These are phyloP conservation scores for Tuber calosporum DNA, from an alignment of 495 filamentous ascomycete species.

Conservation along the genomic window DNA sequence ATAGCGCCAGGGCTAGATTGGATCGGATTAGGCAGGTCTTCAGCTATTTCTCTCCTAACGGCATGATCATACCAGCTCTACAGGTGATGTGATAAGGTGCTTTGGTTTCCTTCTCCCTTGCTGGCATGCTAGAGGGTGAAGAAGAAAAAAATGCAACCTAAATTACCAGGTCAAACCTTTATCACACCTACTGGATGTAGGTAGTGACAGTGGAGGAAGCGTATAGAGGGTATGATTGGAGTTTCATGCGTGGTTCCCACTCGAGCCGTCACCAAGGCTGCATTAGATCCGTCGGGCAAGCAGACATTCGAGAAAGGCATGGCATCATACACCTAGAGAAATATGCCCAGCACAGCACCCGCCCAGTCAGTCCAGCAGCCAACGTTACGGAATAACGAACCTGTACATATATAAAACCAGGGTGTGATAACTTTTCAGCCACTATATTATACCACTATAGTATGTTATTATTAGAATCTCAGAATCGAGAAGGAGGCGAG, in stretches of 20 bases:
- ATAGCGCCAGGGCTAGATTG: not conserved
- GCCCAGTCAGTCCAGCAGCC: not conserved
- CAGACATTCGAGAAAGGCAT: not conserved
- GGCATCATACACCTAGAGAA: not conserved
- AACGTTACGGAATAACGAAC: not conserved
- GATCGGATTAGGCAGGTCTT: not conserved
- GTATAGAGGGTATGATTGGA: not conserved
- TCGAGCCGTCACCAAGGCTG: not conserved
- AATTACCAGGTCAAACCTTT: not conserved
- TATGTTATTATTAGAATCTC: not conserved
- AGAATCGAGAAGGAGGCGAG: not conserved
- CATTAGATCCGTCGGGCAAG: not conserved
- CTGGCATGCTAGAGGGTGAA: no score
- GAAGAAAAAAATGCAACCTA: not conserved
- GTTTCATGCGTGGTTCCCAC: not conserved
- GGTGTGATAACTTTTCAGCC: not conserved
- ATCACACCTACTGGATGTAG: not conserved
- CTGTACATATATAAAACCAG: not conserved
- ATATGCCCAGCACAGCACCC: not conserved
- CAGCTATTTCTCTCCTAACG: not conserved
- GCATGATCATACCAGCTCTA: not conserved
- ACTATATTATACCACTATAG: not conserved
- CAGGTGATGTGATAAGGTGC: not conserved
- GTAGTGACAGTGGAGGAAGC: not conserved
- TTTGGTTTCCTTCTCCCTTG: not conserved